These are phyloP conservation scores for Cyclostephanos invisitatus DNA, from an alignment of 108 stramenopile species.

Conservation along the genomic window DNA sequence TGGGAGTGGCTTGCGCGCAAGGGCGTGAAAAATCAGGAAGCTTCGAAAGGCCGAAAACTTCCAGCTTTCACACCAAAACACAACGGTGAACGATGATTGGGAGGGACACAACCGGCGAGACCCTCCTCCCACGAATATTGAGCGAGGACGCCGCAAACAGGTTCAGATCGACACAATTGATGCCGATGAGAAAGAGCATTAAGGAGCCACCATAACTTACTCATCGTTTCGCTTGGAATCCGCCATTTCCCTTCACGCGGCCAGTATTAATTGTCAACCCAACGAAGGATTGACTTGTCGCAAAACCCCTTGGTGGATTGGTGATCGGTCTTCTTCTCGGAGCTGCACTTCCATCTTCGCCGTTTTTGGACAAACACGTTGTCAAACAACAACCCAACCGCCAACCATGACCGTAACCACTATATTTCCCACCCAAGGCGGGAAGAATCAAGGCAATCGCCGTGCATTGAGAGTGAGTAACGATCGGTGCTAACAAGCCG, in stretches of 20 bases:
- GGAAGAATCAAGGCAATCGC: conserved; percentile 26
- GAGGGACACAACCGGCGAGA: conserved; percentile 6
- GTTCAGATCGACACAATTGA: not conserved
- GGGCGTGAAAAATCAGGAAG: not conserved
- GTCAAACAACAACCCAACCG: not conserved
- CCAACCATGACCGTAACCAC: conserved; percentile 11
- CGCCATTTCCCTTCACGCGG: not conserved
- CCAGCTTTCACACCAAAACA: conserved; percentile 13
- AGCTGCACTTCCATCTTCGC: not conserved
- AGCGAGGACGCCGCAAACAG: conserved; percentile 1
- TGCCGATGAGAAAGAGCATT: conserved; percentile 5
- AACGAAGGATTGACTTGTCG: not conserved
- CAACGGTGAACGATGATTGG: conserved; percentile 14
- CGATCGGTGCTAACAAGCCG: not conserved
- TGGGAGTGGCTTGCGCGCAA: not conserved
- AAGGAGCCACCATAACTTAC: conserved; percentile 11
- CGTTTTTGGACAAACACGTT: conserved; percentile 12
- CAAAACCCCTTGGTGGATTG: not conserved
- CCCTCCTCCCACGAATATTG: conserved; percentile 4
- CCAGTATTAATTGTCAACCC: not conserved
- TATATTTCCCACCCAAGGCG: conserved; percentile 33
- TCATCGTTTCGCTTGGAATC: not conserved
- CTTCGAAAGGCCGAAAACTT: conserved; percentile 2
- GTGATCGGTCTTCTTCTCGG: conserved; percentile 3
- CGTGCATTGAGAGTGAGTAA: conserved; percentile 47